Evolutionary conservation across 1,284 basidiomycete species (phyloP), one percentile per base, ranked within the genome.

Genomic region (Amylostereum chailletii): DNA sequence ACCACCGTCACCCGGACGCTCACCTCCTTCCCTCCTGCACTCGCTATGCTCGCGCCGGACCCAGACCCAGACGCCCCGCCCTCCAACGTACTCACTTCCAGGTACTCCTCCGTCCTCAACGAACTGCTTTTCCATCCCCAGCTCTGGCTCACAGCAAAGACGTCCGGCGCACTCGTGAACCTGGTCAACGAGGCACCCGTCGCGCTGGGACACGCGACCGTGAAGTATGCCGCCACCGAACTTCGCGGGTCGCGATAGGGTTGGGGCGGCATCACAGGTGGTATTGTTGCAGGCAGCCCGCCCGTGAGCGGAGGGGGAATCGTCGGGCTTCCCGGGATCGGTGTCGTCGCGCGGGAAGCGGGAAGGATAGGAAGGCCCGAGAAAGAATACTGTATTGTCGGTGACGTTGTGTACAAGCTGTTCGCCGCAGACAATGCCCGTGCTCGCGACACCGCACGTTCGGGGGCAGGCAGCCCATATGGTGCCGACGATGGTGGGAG

Each of bases 91-190:
- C 72, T 75, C 5, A 80, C 64, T 49, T 83, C 75, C 38, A 77
- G 62, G 52, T 76, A 77, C 59, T 78, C 78, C 57, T 80, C 82
- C 48, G 73, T 76, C 57, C 75, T 65, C 57, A 83, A 59, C 34
- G 79, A 79, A 61, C 81, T 81, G 53, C 79, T 79, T 67, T 87
- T 89, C 85, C 86, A 89, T 1, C 86, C 85, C 86, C 85, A 88
- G 59, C 86, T 86, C 68, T 86, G 83, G 54, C 77, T 77, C 43
- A 93, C 74, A 27, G 82, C 76, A 61, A 97, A 96, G 44, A 79
- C 75, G 62, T 96, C 93, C 1, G 93, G 94, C 1, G 85, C 81
- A 53, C 88, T 92, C 51, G 81, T 78, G 62, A 96, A 96, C 43
- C 83, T 76, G 42, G 90, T 93, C 58, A 93, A 72, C 27, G 84